Percentiles rank a stretch among this genome's conserved stretches.
Conservation (phyloP, 1,284 basidiomycete genomes). For the Ganoderma sinense region DNA sequence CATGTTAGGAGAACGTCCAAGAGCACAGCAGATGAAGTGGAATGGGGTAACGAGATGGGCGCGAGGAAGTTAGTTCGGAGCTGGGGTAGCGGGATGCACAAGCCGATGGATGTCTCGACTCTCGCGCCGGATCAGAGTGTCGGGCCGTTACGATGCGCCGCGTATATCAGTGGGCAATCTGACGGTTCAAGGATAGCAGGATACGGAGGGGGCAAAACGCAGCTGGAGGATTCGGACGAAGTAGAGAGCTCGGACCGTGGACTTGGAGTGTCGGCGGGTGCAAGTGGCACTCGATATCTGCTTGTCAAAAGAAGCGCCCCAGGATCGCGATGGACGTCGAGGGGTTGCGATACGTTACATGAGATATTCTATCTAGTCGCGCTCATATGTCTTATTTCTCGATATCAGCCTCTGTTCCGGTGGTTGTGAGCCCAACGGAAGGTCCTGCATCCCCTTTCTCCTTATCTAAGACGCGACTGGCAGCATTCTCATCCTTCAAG, state of each 20-base stretch:
- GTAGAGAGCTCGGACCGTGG: neutral
- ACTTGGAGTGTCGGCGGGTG: too few relatives aligned
- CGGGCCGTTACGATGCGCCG: neutral
- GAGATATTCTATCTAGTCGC: neutral
- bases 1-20: constrained; percentile 50
- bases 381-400: neutral
- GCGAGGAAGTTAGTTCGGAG: neutral
- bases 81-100: neutral
- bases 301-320: neutral
- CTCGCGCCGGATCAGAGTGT: constrained; percentile 1
- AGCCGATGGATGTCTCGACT: neutral
- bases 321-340: neutral
- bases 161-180: neutral
- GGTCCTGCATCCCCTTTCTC: neutral
- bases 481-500: constrained; percentile 32
- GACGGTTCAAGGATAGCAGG: neutral
- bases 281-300: neutral
- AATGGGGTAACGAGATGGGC: neutral
- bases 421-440: neutral
- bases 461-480: constrained; percentile 29
- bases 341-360: neutral
- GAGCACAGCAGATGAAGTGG: neutral
- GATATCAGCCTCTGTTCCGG: neutral
- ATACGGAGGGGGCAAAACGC: neutral
- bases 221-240: neutral